Percentiles rank a stretch among this genome's conserved stretches.
These are phyloP conservation scores for Chaetomium fimeti DNA, from an alignment of 495 filamentous ascomycete genomes.

Conservation along the genomic window DNA sequence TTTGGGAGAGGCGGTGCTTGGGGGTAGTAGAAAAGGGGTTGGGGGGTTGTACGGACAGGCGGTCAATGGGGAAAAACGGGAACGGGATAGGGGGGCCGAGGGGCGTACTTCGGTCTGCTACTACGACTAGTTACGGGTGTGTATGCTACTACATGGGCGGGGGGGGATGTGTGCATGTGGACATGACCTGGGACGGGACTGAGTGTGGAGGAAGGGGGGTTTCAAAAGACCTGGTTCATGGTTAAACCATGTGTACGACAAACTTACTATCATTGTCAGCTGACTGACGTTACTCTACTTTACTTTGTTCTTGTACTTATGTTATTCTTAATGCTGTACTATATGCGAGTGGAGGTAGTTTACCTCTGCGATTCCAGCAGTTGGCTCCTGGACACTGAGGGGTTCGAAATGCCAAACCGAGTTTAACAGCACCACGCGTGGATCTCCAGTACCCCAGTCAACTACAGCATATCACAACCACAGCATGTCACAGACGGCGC, in stretches of 20 bases:
- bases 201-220: neutral
- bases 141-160: no score
- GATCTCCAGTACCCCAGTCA: no score
- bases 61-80: neutral
- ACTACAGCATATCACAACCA: no score
- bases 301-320: neutral
- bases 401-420: no score
- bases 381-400: neutral
- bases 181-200: neutral
- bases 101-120: neutral
- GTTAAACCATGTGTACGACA: no score
- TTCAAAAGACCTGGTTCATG: constrained; percentile 4
- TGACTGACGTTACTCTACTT: neutral
- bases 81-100: no score
- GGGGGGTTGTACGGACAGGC: neutral
- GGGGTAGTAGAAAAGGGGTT: no score
- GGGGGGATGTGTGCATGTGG: neutral
- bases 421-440: no score
- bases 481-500: no score
- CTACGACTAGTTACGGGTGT: no score
- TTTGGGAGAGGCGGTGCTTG: no score
- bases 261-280: neutral
- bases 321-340: constrained; percentile 1
- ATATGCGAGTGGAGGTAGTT: neutral
- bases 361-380: neutral